Evolutionary conservation across 495 filamentous ascomycete species (phyloP), one percentile per base, ranked within the genome.

Genomic region (Penicillium psychrofluorescens): DNA sequence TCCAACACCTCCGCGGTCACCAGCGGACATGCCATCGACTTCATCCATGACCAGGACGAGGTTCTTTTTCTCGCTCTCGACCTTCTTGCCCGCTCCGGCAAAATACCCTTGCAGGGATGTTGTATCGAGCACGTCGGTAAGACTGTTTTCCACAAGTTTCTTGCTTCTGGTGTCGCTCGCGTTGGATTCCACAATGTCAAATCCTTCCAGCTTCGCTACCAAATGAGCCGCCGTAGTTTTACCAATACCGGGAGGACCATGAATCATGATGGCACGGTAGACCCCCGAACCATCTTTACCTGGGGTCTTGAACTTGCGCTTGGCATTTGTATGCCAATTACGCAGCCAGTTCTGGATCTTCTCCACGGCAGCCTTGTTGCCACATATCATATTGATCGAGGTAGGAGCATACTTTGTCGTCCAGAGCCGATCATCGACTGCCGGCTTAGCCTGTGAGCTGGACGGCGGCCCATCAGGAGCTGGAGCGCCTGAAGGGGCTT

Each of bases 1-100:
- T 14, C 90, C 92, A 34, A 99, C 94, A 58, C 92, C 92, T 50
- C 92, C 92, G 35, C 92, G 81, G 61, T 99, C 92, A 53, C 92
- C 92, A 35, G 90, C 90, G 37, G 90, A 95, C 92, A 99, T 99
- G 30, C 92, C 92, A 56, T 99, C 92, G 6, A 99, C 92, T 63
- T 99, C 92, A 54, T 99, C 92, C 94, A 99, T 96, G 68, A 99
- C 85, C 10, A 99, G 70, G 8, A 95, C 87, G 22, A 96, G 78
- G 46, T 95, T 95, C 68, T 90, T 91, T 66, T 90, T 97, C 14
- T 71, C 74, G 28, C 68, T 67, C 41, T 96, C 82, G 5, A 95
- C 81, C 45, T 85, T 78, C 67, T 90, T 84, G 33, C 83, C 85
- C 36, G 86, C 81, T 11, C 79, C 84, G n/a, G 89, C 84, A 58